Conservation (phyloP, 805 yeast species). For the Saccharomycopsis schoenii region DNA sequence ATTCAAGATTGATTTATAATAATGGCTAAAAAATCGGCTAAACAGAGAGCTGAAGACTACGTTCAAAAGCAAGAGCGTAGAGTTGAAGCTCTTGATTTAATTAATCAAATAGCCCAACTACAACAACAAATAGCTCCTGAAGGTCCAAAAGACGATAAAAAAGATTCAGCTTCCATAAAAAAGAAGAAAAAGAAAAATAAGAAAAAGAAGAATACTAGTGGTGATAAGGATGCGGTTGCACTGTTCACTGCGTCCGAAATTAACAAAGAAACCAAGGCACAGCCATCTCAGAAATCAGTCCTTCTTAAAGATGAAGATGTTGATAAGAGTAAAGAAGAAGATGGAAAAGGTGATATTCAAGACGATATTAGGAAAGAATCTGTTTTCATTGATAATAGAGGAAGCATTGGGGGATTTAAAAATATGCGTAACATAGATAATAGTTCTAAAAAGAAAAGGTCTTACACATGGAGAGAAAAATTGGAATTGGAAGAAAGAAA, state of each 20-base stretch:
- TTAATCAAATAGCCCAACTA: constrained; percentile 13
- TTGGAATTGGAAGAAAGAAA: constrained; percentile 39
- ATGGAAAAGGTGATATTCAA: constrained; percentile 17
- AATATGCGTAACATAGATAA: constrained; percentile 37
- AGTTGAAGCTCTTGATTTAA: constrained; percentile 33
- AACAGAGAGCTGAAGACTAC: constrained; percentile 15
- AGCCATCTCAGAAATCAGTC: neutral
- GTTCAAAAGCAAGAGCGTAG: constrained; percentile 15
- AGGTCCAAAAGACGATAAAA: neutral
- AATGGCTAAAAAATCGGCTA: constrained; percentile 5
- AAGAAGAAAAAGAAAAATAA: constrained; percentile 53
- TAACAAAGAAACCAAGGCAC: neutral
- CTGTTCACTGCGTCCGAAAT: neutral
- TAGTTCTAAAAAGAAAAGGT: constrained; percentile 35
- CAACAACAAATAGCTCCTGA: constrained; percentile 1
- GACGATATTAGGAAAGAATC: constrained; percentile 25
- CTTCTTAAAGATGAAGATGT: neutral
- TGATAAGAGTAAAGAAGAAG: neutral
- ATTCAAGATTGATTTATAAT: neutral
- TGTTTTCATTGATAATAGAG: constrained; percentile 63
- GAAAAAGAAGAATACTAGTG: constrained; percentile 38
- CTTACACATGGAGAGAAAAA: constrained; percentile 66
- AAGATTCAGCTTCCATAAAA: neutral
- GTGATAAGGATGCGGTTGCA: constrained; percentile 20
- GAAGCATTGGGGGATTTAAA: constrained; percentile 57